Conservation (phyloP, 768 basidiomycete species). For the Lactifluus subvellereus region DNA sequence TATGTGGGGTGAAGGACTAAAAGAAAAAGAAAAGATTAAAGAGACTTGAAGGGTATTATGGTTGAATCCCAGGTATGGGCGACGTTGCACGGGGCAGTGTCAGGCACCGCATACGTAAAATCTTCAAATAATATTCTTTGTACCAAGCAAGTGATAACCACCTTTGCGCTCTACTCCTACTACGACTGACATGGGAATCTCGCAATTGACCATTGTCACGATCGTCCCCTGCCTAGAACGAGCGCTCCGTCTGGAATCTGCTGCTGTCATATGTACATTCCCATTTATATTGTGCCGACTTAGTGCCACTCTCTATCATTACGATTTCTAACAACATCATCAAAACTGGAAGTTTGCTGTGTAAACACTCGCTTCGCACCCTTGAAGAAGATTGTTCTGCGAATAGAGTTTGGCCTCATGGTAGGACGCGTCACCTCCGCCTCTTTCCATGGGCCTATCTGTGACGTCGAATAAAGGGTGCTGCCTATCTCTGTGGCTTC, state of each 20-base stretch:
- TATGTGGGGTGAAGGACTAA: background rate
- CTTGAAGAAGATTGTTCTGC: background rate
- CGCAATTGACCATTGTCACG: background rate
- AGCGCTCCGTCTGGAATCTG: background rate
- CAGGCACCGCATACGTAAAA: conserved; percentile 5
- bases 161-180: background rate
- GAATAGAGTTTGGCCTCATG: conserved; percentile 12
- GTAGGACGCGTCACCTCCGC: conserved; percentile 11
- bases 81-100: conserved; percentile 4
- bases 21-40: background rate
- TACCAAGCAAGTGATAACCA: too few species aligned
- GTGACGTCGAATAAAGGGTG: conserved; percentile 1
- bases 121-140: background rate
- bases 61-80: background rate
- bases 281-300: background rate
- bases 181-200: background rate
- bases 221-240: background rate
- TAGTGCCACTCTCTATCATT: background rate
- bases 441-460: background rate
- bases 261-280: background rate
- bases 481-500: background rate
- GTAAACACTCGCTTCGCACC: background rate
- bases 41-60: background rate
- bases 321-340: background rate
- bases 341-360: background rate